Evolutionary conservation across 2,329 filamentous ascomycete genomes (phyloP).

Genomic region (Cladophialophora bantiana): DNA sequence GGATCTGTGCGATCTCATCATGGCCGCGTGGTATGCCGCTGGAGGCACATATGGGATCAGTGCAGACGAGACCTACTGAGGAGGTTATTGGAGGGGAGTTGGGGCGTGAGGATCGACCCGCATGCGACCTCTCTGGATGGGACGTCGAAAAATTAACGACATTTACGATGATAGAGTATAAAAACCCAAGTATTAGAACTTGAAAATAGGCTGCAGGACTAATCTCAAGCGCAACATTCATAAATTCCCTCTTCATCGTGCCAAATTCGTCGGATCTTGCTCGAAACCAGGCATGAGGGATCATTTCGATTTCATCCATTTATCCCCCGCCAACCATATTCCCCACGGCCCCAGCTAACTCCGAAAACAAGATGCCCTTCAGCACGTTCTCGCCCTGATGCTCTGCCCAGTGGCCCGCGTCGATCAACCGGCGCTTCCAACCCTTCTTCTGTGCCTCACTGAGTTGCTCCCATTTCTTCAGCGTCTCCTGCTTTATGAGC

Average conservation of each 20-base stretch:
- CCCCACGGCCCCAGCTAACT: conserved; percentile 70
- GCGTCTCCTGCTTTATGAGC: conserved; percentile 34
- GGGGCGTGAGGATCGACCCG: background rate
- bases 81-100: background rate
- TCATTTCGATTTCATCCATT: background rate
- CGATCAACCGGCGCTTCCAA: conserved; percentile 73
- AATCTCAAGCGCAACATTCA: background rate
- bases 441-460: conserved; percentile 65
- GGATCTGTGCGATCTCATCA: conserved; percentile 41
- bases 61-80: conserved; percentile 33
- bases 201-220: background rate
- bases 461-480: conserved; percentile 74
- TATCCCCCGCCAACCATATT: conserved; percentile 24
- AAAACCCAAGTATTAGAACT: background rate
- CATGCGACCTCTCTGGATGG: background rate
- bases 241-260: background rate
- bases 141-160: background rate
- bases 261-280: background rate
- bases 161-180: background rate
- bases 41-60: conserved; percentile 34
- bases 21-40: conserved; percentile 39
- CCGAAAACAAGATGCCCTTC: conserved; percentile 77
- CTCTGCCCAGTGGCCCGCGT: conserved; percentile 80
- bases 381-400: conserved; percentile 78
- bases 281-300: background rate